A percentile compares a stretch with the other conserved stretches of the same genome.
phyloP scores from a whole-genome alignment of 2,329 filamentous ascomycete genomes.

The Pestalotiopsis sp. region DNA sequence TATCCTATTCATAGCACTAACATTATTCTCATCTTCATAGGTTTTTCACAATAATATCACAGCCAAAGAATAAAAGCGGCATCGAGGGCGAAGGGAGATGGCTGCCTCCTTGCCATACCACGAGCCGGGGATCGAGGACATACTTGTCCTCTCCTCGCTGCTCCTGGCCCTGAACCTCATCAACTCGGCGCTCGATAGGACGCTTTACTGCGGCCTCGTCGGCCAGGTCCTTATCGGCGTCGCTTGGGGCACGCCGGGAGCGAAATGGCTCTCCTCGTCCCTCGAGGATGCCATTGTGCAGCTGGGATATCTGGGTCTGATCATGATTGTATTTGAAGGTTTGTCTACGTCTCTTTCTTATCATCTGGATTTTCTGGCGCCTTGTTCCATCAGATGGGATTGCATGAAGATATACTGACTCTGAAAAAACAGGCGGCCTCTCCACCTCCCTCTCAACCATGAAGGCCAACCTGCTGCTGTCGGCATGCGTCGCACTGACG shows the following conservation, averaged over 20 bases:
- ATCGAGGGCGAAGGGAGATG: background rate
- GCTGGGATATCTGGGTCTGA: slow-evolving; percentile 73
- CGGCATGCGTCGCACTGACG: slow-evolving; percentile 63
- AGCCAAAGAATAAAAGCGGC: background rate
- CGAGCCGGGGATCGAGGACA: slow-evolving; percentile 61
- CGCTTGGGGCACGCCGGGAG: slow-evolving; percentile 69
- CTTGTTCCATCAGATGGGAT: slow-evolving; percentile 21
- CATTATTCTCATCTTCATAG: too few relatives aligned
- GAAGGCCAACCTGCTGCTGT: slow-evolving; percentile 63
- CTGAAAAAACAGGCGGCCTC: slow-evolving; percentile 50
- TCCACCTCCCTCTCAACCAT: slow-evolving; percentile 56
- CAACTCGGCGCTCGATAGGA: slow-evolving; percentile 58
- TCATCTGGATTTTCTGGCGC: background rate
- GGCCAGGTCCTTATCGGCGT: slow-evolving; percentile 74
- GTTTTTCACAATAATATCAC: background rate
- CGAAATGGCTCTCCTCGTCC: slow-evolving; percentile 56
- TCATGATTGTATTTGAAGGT: slow-evolving; percentile 73
- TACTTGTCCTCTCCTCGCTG: slow-evolving; percentile 65
- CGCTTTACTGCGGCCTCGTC: slow-evolving; percentile 71
- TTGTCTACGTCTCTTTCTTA: background rate
- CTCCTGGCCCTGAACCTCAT: slow-evolving; percentile 63
- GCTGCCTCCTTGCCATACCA: slow-evolving; percentile 54
- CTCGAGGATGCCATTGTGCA: slow-evolving; percentile 61
- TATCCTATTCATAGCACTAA: too few relatives aligned
- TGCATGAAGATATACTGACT: background rate